Conservation (phyloP, 2,329 filamentous ascomycete genomes). For the Phyllosticta ampelicida region DNA sequence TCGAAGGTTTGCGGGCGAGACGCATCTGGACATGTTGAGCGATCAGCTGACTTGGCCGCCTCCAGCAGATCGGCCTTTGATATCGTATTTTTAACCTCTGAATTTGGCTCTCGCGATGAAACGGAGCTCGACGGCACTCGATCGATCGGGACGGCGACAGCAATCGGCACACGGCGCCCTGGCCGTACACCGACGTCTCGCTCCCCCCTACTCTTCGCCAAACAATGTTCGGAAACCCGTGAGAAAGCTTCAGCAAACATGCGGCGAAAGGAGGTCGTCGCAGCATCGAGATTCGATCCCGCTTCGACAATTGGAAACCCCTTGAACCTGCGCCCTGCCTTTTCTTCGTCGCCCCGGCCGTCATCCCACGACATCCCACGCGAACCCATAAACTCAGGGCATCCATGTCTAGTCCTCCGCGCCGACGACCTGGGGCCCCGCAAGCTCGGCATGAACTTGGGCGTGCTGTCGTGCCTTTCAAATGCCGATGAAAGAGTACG, state of each 20-base stretch:
- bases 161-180: not conserved
- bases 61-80: not conserved
- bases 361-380: not conserved
- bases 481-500: not conserved
- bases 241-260: no score
- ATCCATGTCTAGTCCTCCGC: not conserved
- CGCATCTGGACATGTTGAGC: not conserved
- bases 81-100: not conserved
- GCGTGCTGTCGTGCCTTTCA: not conserved
- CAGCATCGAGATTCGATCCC: not conserved
- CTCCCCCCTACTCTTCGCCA: not conserved
- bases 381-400: not conserved
- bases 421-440: not conserved
- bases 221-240: not conserved
- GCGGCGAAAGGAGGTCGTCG: not conserved
- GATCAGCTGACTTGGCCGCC: not conserved
- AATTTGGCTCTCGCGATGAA: not conserved
- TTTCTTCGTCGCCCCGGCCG: not conserved
- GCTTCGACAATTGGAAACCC: not conserved
- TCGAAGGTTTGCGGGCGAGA: not conserved
- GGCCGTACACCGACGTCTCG: not conserved
- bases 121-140: not conserved
- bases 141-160: not conserved
- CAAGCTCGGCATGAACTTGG: not conserved
- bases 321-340: not conserved